Percentiles rank a stretch among this genome's conserved stretches.
These are phyloP conservation scores for Chromosphaera perkinsii DNA, from an alignment of 208 protist genomes.

Conservation along the genomic window DNA sequence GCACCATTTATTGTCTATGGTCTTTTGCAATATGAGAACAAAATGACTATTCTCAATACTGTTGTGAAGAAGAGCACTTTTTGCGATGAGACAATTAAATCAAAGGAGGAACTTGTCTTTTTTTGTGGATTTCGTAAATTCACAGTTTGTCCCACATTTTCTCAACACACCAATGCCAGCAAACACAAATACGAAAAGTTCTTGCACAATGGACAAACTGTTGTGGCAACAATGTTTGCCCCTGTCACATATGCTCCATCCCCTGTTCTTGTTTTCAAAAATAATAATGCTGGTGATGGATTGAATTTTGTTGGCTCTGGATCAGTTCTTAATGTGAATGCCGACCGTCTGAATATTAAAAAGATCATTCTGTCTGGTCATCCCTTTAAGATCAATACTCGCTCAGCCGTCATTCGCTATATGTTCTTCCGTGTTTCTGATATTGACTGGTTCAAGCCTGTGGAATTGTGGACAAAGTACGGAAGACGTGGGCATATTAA, in stretches of 20 bases:
- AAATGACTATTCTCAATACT: conserved; percentile 58
- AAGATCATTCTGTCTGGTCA: conserved; percentile 59
- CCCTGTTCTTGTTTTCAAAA: conserved; percentile 53
- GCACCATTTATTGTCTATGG: conserved; percentile 23
- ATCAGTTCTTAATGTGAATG: conserved; percentile 37
- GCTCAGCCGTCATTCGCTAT: conserved; percentile 72
- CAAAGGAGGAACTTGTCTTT: conserved; percentile 21
- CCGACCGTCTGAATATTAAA: conserved; percentile 63
- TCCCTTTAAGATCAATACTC: conserved; percentile 62
- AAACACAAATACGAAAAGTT: conserved; percentile 48
- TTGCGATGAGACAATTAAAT: not conserved
- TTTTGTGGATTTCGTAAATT: conserved; percentile 18
- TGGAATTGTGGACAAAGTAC: conserved; percentile 86
- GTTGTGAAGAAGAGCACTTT: conserved; percentile 9
- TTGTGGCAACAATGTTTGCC: conserved; percentile 45
- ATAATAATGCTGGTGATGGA: not conserved
- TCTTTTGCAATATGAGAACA: conserved; percentile 60
- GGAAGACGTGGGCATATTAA: conserved; percentile 84
- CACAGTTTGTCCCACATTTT: conserved; percentile 17
- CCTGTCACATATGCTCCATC: conserved; percentile 46
- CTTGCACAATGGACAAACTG: conserved; percentile 26
- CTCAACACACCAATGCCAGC: conserved; percentile 8
- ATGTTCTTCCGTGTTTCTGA: conserved; percentile 72
- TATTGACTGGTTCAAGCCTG: conserved; percentile 87
- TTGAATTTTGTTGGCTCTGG: conserved; percentile 45